Evolutionary conservation across 2,329 filamentous ascomycete species (phyloP), one percentile per base, ranked within the genome.

Genomic region (Dothidotthia symphoricarpi): DNA sequence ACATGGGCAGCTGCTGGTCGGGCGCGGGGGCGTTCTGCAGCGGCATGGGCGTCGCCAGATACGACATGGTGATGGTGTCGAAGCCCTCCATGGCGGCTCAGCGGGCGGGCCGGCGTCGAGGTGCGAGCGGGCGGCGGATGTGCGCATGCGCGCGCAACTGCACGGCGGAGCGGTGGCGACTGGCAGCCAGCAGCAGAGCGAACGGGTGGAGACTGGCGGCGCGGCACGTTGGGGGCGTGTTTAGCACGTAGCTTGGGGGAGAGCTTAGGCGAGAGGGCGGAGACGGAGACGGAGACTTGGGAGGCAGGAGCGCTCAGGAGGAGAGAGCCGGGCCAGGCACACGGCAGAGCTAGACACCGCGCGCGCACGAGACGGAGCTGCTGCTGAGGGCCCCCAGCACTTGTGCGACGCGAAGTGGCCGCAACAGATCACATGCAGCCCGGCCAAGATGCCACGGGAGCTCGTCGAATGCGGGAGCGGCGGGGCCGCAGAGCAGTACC

Each of bases 21-120:
- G 57, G 56, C 39, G 68, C 68, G 36, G 74, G 70, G 33, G 76
- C 69, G 60, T 75, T 73, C 32, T 75, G 70, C 45, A 81, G 73
- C 38, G 75, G 73, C 60, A 81, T 69, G 47, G 77, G 75, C 51
- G 74, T 75, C 39, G 75, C 72, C 65, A 81, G 66, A 56, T 81
- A 83, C 54, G 77, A 76, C 78, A 82, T 80, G 61, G 75, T 72
- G 66, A 77, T 75, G 50, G 75, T 76, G 61, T 81, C 77, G 66
- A 77, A 81, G 63, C 75, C 73, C 57, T 80, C 77, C 69, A 71
- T 71, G 42, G 53, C 59, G 44, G 45, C 15, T 16, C 40, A 41
- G 46, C 47, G 37, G 49, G 38, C 36, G 46, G 47, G 53, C 55
- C 53, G 48, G 50, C 47, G 42, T 42, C 24, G 42, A 41, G 38